Evolutionary conservation across 2,329 filamentous ascomycete species (phyloP), one percentile per base, ranked within the genome.

Genomic region (Fonsecaea multimorphosa): DNA sequence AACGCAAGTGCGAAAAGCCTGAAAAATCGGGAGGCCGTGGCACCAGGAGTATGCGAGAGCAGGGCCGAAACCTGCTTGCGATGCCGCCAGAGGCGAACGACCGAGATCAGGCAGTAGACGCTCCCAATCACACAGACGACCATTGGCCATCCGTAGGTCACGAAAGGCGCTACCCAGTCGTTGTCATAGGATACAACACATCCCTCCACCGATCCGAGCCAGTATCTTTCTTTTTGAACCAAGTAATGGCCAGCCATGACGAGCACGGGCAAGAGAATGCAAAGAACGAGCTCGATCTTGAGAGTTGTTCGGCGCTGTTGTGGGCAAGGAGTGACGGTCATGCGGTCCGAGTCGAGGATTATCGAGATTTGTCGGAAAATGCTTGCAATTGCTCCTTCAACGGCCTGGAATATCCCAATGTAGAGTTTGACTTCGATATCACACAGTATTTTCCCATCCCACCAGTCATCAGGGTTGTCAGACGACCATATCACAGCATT

Each of bases 401-500:
- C 75, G 0, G 82, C 86, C 0, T 86, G 79, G 19, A 80, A 80
- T 8, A 81, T 77, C 2, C 83, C 86, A 27, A 85, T 78, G 65
- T 84, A 80, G 36, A 91, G 72, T 67, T 88, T 87, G 61, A 83
- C 80, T 70, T 90, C 82, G 56, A 91, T 77, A 74, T 91, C 89
- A 76, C 89, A 91, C 64, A 89, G 83, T 1, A 82, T 83, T 4
- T 74, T 72, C 3, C 89, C 89, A 64, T 82, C 75, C 82, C 83
- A 91, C 83, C 85, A 87, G 5, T 77, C 74, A 0, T 72, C 40
- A 12, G 84, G 72, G 68, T 89, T 78, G 68, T 89, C 85, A 7
- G 80, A 84, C 0, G 84, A 82, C 89, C 89, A 91, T 66, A 90
- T 82, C 57, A 89, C 74, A 1, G 87, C 80, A 72, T 91, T 91